Percentiles rank a stretch among this genome's conserved stretches.
These are phyloP conservation scores for Lavandula angustifolia DNA, from an alignment of 257 asterid species.

Conservation along the genomic window DNA sequence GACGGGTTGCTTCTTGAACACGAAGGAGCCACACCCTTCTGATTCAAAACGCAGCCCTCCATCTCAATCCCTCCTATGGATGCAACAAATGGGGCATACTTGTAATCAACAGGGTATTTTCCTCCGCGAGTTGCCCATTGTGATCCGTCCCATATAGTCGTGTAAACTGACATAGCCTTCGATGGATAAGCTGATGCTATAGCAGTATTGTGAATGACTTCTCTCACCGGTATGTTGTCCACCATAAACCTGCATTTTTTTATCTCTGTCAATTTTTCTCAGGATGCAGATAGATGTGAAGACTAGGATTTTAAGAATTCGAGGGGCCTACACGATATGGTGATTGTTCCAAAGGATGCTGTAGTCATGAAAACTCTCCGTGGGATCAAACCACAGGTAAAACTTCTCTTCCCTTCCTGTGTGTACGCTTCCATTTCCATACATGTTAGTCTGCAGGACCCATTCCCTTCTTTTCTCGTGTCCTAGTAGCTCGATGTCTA, in stretches of 20 bases:
- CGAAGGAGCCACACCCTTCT: slow-evolving; percentile 31
- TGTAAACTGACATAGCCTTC: slow-evolving; percentile 68
- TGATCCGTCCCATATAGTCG: slow-evolving; percentile 89
- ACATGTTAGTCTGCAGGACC: slow-evolving; percentile 79
- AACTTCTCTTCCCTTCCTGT: slow-evolving; percentile 88
- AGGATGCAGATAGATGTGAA: neutral
- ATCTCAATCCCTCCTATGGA: slow-evolving; percentile 53
- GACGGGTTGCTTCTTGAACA: slow-evolving; percentile 56
- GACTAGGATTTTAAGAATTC: neutral
- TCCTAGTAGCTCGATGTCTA: slow-evolving; percentile 78
- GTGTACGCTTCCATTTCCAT: slow-evolving; percentile 80
- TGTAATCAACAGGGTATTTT: slow-evolving; percentile 74
- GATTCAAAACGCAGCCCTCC: slow-evolving; percentile 62
- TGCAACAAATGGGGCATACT: slow-evolving; percentile 57
- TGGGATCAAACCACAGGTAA: slow-evolving; percentile 92
- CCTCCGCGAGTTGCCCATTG: slow-evolving; percentile 95
- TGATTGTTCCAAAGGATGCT: slow-evolving; percentile 86
- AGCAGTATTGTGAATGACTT: slow-evolving; percentile 55
- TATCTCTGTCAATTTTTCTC: neutral
- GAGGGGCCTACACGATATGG: slow-evolving; percentile 62
- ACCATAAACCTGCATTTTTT: slow-evolving; percentile 59
- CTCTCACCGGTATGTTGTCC: slow-evolving; percentile 78
- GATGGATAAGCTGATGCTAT: slow-evolving; percentile 69
- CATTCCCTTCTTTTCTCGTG: slow-evolving; percentile 78
- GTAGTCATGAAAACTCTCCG: slow-evolving; percentile 63